Percentiles rank a stretch among this genome's conserved stretches.
phyloP scores from a whole-genome alignment of 306 rosid species.

The Cicer judaicum region DNA sequence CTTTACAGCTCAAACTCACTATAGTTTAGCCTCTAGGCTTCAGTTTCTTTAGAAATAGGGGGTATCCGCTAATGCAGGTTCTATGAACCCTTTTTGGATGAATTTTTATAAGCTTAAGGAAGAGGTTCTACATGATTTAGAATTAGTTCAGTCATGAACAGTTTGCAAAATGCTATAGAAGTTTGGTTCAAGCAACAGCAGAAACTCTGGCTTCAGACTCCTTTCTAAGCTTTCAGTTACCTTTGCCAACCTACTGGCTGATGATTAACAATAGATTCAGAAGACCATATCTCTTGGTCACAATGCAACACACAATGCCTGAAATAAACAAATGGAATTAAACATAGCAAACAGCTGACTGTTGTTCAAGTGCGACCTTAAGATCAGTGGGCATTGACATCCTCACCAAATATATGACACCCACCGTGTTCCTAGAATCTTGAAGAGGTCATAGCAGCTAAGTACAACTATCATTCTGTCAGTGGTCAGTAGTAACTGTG shows the following conservation, averaged over 20 bases:
- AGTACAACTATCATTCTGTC: constrained; percentile 1
- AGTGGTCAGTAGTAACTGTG: neutral
- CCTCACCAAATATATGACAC: neutral
- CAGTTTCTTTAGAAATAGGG: constrained; percentile 2
- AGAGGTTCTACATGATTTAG: constrained; percentile 3
- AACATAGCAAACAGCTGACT: neutral
- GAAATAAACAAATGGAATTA: neutral
- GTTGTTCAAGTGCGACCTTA: neutral
- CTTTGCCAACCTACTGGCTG: constrained; percentile 1
- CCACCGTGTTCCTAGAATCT: constrained; percentile 8
- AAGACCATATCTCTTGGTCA: constrained; percentile 12
- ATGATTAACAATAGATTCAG: neutral
- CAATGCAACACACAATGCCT: neutral
- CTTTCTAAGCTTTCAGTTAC: constrained; percentile 1
- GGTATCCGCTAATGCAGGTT: constrained; percentile 1
- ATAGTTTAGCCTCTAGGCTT: neutral
- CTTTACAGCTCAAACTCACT: neutral
- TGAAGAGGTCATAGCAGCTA: constrained; percentile 6
- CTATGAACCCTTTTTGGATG: neutral
- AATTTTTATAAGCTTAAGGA: constrained; percentile 2
- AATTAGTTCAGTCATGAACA: neutral
- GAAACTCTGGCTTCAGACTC: neutral
- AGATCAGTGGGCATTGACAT: neutral
- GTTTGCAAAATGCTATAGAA: constrained; percentile 6
- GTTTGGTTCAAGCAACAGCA: neutral